phyloP scores from a whole-genome alignment of 108 stramenopile species.

The Cyclostephanos tholiformis region DNA sequence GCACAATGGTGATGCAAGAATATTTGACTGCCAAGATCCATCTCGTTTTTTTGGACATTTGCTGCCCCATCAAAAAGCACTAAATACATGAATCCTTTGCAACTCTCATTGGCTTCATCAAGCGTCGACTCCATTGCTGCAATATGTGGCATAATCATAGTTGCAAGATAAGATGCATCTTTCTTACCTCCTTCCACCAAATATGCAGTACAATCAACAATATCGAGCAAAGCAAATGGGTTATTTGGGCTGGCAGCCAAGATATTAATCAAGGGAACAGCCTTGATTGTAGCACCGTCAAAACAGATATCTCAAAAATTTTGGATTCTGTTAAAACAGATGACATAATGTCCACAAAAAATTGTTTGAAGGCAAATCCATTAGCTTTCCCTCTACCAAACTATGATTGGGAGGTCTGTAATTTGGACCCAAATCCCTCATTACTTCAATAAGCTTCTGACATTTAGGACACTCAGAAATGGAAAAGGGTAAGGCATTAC shows the following conservation, averaged over 20 bases:
- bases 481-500: neutral
- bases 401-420: neutral
- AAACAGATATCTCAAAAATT: conserved; percentile 12
- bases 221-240: too few species aligned
- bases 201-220: conserved; percentile 29
- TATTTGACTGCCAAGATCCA: neutral
- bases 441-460: neutral
- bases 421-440: neutral
- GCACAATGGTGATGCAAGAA: neutral
- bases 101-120: neutral
- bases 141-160: neutral
- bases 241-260: too few species aligned
- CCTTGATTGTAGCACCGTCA: conserved; percentile 26
- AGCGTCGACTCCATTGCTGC: neutral
- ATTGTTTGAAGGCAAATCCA: neutral
- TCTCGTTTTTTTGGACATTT: neutral
- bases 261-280: conserved; percentile 9
- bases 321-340: neutral
- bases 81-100: neutral
- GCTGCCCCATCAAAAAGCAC: conserved; percentile 8
- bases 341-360: neutral
- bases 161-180: conserved; percentile 4
- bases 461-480: neutral
- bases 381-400: neutral
- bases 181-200: conserved; percentile 26